A percentile compares a stretch with the other conserved stretches of the same genome.
Evolutionary conservation across 176 grass and related monocot genomes (phyloP).

Genomic region (Bolboschoenus planiculmis): DNA sequence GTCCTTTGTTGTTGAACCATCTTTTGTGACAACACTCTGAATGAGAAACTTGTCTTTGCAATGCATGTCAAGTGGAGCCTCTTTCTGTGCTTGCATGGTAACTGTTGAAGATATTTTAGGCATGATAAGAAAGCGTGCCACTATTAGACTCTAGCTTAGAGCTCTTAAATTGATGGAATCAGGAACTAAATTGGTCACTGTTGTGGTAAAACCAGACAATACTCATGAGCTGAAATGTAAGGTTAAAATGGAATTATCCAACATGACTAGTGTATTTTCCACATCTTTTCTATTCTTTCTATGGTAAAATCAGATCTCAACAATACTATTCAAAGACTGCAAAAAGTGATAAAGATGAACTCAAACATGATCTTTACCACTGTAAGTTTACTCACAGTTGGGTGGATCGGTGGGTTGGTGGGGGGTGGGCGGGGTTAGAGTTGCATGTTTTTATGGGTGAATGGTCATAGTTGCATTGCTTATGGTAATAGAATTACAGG

Average conservation of each 20-base stretch:
- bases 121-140: neutral
- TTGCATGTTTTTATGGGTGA: neutral
- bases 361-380: neutral
- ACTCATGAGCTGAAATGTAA: neutral
- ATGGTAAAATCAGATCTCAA: neutral
- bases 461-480: neutral
- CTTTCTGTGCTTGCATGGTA: constrained; percentile 92
- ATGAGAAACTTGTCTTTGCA: constrained; percentile 98
- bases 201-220: neutral
- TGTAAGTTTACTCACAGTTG: neutral
- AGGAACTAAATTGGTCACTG: neutral
- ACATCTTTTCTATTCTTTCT: neutral
- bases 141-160: neutral
- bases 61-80: constrained; percentile 61
- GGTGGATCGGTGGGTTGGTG: too few species aligned
- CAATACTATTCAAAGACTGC: neutral
- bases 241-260: neutral
- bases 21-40: constrained; percentile 68
- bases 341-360: neutral
- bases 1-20: constrained; percentile 56
- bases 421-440: neutral
- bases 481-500: neutral
- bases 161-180: constrained; percentile 1
- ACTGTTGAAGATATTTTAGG: constrained; percentile 34
- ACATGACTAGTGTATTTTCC: neutral